Conservation (phyloP, 2,329 filamentous ascomycete species). For the Alternaria incomplexa region DNA sequence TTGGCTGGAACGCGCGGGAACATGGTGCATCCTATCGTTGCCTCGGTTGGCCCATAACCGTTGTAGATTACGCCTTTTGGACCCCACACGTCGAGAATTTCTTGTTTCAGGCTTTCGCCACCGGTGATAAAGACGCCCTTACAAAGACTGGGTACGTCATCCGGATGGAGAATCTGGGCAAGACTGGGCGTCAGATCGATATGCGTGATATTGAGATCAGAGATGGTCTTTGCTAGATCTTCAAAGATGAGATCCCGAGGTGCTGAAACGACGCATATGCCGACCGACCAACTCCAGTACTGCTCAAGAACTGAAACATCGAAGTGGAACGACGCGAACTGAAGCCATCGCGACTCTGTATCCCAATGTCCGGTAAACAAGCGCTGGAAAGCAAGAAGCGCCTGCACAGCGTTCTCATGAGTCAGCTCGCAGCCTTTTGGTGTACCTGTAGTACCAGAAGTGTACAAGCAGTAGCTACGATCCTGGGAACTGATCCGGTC, state of each 20-base stretch:
- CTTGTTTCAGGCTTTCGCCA: constrained; percentile 85
- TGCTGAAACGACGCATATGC: constrained; percentile 81
- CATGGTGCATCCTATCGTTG: constrained; percentile 92
- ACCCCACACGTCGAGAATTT: constrained; percentile 88
- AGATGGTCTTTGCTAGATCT: constrained; percentile 77
- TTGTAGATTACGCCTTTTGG: constrained; percentile 83
- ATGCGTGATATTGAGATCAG: constrained; percentile 77
- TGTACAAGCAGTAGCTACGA: constrained; percentile 84
- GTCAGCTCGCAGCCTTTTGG: constrained; percentile 90
- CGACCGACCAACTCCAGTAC: constrained; percentile 94
- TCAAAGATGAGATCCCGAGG: constrained; percentile 85
- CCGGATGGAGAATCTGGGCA: constrained; percentile 76
- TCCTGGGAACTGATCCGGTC: constrained; percentile 54
- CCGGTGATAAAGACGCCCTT: constrained; percentile 91
- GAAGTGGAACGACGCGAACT: constrained; percentile 94
- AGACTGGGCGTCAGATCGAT: constrained; percentile 91
- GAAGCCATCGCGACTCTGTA: constrained; percentile 76
- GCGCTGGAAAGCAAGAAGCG: constrained; percentile 83
- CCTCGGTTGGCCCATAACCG: constrained; percentile 87
- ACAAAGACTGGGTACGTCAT: constrained; percentile 80
- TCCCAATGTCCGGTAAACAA: constrained; percentile 81
- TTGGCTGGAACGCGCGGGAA: constrained; percentile 79
- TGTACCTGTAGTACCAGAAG: constrained; percentile 83
- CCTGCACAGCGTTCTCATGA: constrained; percentile 87
- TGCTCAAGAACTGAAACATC: constrained; percentile 93